These are phyloP conservation scores for Reticulascus tulasneorum DNA, from an alignment of 2,329 filamentous ascomycete genomes.

Conservation along the genomic window DNA sequence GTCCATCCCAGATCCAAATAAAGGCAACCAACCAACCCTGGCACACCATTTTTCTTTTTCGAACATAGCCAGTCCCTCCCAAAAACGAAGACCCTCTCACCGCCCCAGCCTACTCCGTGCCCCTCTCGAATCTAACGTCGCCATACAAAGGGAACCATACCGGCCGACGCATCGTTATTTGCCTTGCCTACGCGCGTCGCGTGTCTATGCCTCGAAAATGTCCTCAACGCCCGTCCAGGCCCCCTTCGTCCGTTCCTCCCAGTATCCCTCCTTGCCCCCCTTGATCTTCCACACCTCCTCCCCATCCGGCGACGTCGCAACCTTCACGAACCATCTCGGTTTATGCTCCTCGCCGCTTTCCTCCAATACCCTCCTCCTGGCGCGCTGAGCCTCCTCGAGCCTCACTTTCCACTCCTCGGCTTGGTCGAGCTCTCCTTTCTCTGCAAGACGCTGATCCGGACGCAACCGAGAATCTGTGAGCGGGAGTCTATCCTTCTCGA, in stretches of 20 bases:
- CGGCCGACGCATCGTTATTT: no score
- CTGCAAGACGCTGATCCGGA: conserved; percentile 82
- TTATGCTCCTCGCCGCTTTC: conserved; percentile 66
- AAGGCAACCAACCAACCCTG: no score
- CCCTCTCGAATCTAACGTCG: no score
- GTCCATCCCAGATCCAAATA: no score
- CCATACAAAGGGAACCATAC: no score
- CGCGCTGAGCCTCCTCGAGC: conserved; percentile 82
- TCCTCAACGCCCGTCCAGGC: conserved; percentile 58
- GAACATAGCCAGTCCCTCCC: no score
- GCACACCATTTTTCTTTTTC: no score
- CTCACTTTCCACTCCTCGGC: conserved; percentile 80
- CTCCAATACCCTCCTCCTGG: conserved; percentile 71
- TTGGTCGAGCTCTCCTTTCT: conserved; percentile 75
- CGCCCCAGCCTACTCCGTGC: no score
- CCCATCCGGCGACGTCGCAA: conserved; percentile 52
- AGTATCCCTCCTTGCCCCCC: conserved; percentile 82
- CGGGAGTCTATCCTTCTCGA: conserved; percentile 72
- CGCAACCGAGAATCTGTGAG: conserved; percentile 79
- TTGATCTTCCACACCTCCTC: conserved; percentile 75
- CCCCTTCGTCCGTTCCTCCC: conserved; percentile 74
- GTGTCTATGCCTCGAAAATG: conserved; percentile 35
- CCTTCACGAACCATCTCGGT: conserved; percentile 81
- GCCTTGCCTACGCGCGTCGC: background rate
- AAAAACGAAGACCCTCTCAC: no score